Evolutionary conservation across 768 basidiomycete genomes (phyloP), one percentile per base, ranked within the genome.

Genomic region (Tylopilus felleus): DNA sequence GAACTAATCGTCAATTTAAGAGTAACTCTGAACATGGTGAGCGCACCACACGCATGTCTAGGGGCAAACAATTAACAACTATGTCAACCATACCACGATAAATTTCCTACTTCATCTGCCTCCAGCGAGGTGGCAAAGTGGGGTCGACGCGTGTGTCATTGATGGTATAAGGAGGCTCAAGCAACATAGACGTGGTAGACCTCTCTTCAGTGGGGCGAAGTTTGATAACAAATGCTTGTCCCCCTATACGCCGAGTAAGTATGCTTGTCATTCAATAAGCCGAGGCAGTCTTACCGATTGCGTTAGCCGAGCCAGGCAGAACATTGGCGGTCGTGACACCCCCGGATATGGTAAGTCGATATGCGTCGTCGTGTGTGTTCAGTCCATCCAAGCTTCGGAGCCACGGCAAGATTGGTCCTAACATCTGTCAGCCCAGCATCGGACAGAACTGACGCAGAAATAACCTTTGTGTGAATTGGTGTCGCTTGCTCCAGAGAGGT

Each of bases 141-240:
- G 66, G 58, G 49, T 77, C 73, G 1, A 66, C 62, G 9, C 65
- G 60, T 28, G 73, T 82, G 50, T 74, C 74, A 48, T 81, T 74
- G 58, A 94, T 74, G 14, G 73, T 75, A 64, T 81, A 80, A 1
- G 91, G 92, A 38, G 92, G 88, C 43, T 97, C 93, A 35, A 97
- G 74, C 12, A 93, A 66, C 88, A 93, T 92, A 8, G 89, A 88
- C 5, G 81, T 79, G 2, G 90, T 79, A 0, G 90, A 87, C 22
- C 85, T 81, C 57, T 91, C 88, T 36, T 76, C 67, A 2, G 92
- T 92, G 65, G 81, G 83, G 19, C 95, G 82, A 23, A 92, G 75
- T 68, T 97, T 97, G 62, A 95, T 78, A 63, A 90, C 78, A 64
- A 92, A 93, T 0, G 93, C 89, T 66, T 95, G 90, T 5, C 93